Base-by-base conservation (phyloP, 179 eudicot genomes). In the Amaranthus tricolor region DNA sequence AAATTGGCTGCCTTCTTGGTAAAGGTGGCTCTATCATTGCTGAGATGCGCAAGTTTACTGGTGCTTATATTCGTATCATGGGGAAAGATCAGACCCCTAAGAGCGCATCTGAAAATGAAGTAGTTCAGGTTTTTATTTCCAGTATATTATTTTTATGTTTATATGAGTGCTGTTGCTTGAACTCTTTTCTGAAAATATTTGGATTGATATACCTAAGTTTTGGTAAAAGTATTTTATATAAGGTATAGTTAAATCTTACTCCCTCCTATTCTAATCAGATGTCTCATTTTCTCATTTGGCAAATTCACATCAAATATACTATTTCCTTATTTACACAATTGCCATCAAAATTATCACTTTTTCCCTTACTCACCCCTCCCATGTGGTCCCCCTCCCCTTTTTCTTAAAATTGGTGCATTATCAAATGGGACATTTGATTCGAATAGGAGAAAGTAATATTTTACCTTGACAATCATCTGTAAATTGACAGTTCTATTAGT, bases 1-100 rank as follows among this genome's bases (percentile, higher is more conserved):
- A 95, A 83, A 89, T 95, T 74, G 99, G 99, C 58, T 95, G 98
- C 81, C 94, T 95, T 72, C 90, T 95, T 75, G 99, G 99, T 31
- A 93, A 93, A 79, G 97, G 98, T 77, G 99, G 99, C 57, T 72
- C 93, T 71, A 79, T 95, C 51, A 95, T 95, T 74, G 82, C 88
- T 68, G 99, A 95, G 77, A 91, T 95, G 99, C 87, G 98, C 78
- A 93, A 93, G 79, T 84, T 77, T 60, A 85, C 98, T 68, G 94
- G 99, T 66, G 99, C 99, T 75, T 82, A 85, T 81, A 93, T 95
- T 53, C 93, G 95, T 73, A 85, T 95, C 31, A 74, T 91, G 76
- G 95, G 92, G 52, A 95, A 91, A 78, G 98, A 95, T 79, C 92
- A 88, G 82, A 81, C 81, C 59, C 98, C 97, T 19, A 85, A 85